These are phyloP conservation scores for Candida sakaeoensis DNA, from an alignment of 805 yeast genomes.

Conservation along the genomic window DNA sequence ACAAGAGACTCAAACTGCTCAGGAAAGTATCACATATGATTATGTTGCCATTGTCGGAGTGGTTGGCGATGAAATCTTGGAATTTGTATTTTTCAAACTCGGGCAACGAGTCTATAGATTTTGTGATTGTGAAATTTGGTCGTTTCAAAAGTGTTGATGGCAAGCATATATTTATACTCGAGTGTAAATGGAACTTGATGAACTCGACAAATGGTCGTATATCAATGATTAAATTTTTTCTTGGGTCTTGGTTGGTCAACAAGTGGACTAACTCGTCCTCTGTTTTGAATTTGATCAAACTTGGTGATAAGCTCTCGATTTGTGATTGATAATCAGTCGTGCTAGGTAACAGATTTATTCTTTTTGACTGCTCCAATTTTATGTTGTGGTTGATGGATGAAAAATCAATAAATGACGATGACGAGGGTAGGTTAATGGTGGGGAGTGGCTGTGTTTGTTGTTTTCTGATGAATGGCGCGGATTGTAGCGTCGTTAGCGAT, in stretches of 20 bases:
- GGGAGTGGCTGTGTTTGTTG: background rate
- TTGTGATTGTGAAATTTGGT: constrained; percentile 60
- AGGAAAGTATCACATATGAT: constrained; percentile 47
- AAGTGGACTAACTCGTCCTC: background rate
- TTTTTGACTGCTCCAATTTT: constrained; percentile 20
- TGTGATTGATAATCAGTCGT: constrained; percentile 16
- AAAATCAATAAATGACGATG: constrained; percentile 2
- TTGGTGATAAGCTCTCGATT: constrained; percentile 23
- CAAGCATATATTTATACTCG: constrained; percentile 73
- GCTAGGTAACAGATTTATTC: constrained; percentile 18
- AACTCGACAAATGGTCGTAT: constrained; percentile 78
- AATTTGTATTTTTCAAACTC: constrained; percentile 45
- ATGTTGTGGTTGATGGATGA: constrained; percentile 5
- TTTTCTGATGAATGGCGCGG: background rate
- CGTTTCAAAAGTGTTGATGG: constrained; percentile 88
- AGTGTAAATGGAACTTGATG: constrained; percentile 51
- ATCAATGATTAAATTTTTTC: constrained; percentile 52
- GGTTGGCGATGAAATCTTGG: constrained; percentile 26
- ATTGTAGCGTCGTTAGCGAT: background rate
- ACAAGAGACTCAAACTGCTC: constrained; percentile 38
- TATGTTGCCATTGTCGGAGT: constrained; percentile 1
- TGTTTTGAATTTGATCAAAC: constrained; percentile 15
- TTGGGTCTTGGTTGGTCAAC: background rate
- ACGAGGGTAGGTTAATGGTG: background rate
- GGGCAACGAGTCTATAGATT: constrained; percentile 61